These are phyloP conservation scores for Mycena kentingensis DNA, from an alignment of 768 basidiomycete genomes.

Conservation along the genomic window DNA sequence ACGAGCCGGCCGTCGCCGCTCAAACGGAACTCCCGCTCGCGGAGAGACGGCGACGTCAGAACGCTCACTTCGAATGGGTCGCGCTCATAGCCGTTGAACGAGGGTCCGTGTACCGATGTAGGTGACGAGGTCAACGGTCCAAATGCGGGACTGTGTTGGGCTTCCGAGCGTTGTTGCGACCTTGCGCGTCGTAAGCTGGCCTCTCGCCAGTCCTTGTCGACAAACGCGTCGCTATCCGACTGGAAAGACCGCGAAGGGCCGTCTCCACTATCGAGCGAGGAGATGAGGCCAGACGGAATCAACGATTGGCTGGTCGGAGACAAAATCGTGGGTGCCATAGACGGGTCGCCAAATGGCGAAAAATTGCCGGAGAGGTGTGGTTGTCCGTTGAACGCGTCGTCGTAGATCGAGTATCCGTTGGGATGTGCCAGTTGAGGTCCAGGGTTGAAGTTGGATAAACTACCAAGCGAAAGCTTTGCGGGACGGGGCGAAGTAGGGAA, in stretches of 20 bases:
- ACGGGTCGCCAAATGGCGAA: conserved; percentile 54
- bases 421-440: conserved; percentile 29
- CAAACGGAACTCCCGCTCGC: conserved; percentile 29
- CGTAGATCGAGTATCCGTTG: conserved; percentile 44
- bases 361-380: conserved; percentile 39
- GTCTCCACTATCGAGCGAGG: conserved; percentile 49
- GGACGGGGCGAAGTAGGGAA: conserved; percentile 30
- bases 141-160: conserved; percentile 15
- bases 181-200: conserved; percentile 17
- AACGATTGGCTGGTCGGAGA: conserved; percentile 50
- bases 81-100: conserved; percentile 35
- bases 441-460: conserved; percentile 27
- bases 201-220: conserved; percentile 56
- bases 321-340: conserved; percentile 28
- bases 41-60: conserved; percentile 26
- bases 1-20: conserved; percentile 27
- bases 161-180: conserved; percentile 16
- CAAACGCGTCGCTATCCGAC: conserved; percentile 52
- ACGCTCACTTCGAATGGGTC: conserved; percentile 51
- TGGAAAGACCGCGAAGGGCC: conserved; percentile 49
- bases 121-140: conserved; percentile 42
- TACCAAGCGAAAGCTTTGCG: conserved; percentile 34
- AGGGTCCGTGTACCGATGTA: conserved; percentile 37
- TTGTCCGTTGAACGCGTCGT: conserved; percentile 37
- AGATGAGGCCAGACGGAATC: conserved; percentile 58